Base-by-base conservation (phyloP, 1,284 basidiomycete species). In the Sanghuangporus baumii region DNA sequence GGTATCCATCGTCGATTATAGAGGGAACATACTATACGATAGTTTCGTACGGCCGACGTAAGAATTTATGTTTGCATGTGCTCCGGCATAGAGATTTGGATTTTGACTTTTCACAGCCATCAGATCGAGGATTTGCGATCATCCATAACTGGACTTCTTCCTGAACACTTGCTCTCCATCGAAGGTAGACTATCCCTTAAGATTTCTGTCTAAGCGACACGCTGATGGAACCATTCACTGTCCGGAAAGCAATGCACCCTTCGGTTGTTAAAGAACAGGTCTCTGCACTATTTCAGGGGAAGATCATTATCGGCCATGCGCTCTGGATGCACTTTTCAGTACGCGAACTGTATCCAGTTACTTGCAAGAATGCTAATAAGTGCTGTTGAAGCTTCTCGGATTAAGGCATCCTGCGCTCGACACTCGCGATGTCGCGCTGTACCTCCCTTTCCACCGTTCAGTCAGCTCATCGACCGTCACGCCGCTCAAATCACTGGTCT, bases 281-380 rank as follows among this genome's bases (percentile, higher is more conserved):
- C 6, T 75, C 76, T 14, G 69, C 70, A 9, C 67, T 81, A 50
- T 75, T 85, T 41, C 71, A 69, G 12, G 74, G 76, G 62, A 84
- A 82, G 69, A 78, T 85, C 37, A 70, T 86, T 54, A 76, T 86
- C 37, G 84, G 85, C 41, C 79, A 86, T 67, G 73, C 74, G 36
- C 69, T 86, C 14, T 85, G 83, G 83, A 72, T 77, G 34, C 80
- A 83, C 66, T 72, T 85, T 63, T 82, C 83, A 57, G 84, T 84
- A 67, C 12, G 14, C 34, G n/a, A 23, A 38, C 20, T 16, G 43
- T 41, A 20, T 46, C 46, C 47, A 3, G n/a, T 40, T n/a, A 26
- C 41, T 20, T 14, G n/a, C 37, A 60, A 58, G 48, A 55, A 36
- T 12, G 34, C 48, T 26, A 23, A 38, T 41, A 51, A 26, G 23